Conservation (phyloP, 1,139 yeast genomes). For the Keqinozyma sinolaborantium region DNA sequence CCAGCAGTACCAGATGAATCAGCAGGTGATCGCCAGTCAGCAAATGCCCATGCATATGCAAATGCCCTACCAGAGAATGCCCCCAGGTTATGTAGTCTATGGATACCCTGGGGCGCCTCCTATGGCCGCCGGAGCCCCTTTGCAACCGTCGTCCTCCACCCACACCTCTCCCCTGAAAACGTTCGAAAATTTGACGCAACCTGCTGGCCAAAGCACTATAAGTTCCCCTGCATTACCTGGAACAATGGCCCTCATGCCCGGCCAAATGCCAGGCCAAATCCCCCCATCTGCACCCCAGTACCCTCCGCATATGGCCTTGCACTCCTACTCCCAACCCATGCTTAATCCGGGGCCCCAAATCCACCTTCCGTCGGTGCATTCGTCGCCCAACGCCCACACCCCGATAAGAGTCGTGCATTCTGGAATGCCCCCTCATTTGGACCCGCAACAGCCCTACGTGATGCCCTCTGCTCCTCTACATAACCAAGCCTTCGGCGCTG, state of each 20-base stretch:
- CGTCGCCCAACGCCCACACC: too few relatives aligned
- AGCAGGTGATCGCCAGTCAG: not conserved
- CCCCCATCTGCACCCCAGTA: constrained; percentile 7
- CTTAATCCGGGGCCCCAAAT: too few relatives aligned
- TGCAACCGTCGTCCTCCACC: not conserved
- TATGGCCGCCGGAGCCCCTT: not conserved
- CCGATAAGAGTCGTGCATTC: too few relatives aligned
- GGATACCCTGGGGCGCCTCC: not conserved
- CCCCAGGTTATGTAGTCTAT: not conserved
- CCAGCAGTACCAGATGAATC: constrained; percentile 3
- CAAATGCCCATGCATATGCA: not conserved
- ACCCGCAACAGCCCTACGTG: too few relatives aligned
- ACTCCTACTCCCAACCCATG: too few relatives aligned
- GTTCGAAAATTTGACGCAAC: not conserved
- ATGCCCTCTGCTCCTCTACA: too few relatives aligned
- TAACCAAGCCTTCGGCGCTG: too few relatives aligned
- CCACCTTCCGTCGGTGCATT: too few relatives aligned
- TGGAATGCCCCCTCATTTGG: too few relatives aligned
- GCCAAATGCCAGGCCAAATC: not conserved
- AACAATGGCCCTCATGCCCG: not conserved
- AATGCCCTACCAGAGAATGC: not conserved
- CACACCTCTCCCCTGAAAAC: not conserved
- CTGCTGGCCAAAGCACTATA: constrained; percentile 1
- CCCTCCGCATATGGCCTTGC: constrained; percentile 4
- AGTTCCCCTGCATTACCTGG: not conserved